Evolutionary conservation across 129 eudicot genomes (phyloP), one percentile per base, ranked within the genome.

Genomic region (Helichrysum umbraculigerum): DNA sequence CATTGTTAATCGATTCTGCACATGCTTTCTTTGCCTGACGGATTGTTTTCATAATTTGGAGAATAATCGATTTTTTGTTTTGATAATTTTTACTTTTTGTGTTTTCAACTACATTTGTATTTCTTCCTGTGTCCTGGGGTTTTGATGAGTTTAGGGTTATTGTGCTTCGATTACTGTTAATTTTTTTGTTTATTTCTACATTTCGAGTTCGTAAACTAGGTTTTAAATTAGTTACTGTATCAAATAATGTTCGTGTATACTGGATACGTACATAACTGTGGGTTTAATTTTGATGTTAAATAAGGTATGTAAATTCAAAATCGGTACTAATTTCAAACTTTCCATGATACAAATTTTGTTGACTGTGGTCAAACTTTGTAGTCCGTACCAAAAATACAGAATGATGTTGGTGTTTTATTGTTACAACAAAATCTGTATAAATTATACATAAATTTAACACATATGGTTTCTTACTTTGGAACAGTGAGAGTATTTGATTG

Each of bases 1-100:
- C 82, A 78, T 78, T 78, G 72, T 78, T 71, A 71, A 61, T 78
- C 71, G 39, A 70, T 70, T 61, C 52, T 70, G 61, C 30, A 39
- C 41, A 20, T 78, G 34, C 4, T 35, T 33, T 16, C 56, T 37
- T 60, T 60, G 33, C 15, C 32, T 42, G 25, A 4, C 76, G 11
- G 64, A 44, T 71, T 61, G 57, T 62, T 78, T 62, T 15, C 32
- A 42, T 47, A 12, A 47, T 3, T 14, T 4, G 54, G 6, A 68
- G 47, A 57, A 56, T 58, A 77, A 32, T 77, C 58, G 60, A 60
- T 37, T 51, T 35, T 35, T 44, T 41, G 35, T 32, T 72, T 71
- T 62, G 16, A 47, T 62, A 9, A 41, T 41, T 41, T 25, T 9
- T 41, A 41, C 47, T 41, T 9, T 41, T 9, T 41, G 47, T 41